These are phyloP conservation scores for Malus sieversii DNA, from an alignment of 306 rosid species.

Conservation along the genomic window DNA sequence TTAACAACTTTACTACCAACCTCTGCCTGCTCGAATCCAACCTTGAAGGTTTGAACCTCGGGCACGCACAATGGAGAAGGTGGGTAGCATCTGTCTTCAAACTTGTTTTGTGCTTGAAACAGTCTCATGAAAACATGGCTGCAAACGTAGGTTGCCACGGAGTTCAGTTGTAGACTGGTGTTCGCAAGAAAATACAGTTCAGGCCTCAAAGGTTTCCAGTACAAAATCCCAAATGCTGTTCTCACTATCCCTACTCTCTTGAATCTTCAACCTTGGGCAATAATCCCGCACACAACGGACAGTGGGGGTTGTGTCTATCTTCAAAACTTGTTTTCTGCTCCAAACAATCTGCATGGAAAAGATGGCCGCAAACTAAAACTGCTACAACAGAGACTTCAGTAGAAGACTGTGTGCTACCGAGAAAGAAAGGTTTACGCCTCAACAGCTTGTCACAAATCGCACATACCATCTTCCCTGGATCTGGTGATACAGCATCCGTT, in stretches of 20 bases:
- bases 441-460: constrained; percentile 66
- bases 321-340: constrained; percentile 53
- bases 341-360: constrained; percentile 81
- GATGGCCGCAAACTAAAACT: constrained; percentile 80
- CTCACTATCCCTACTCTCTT: constrained; percentile 25
- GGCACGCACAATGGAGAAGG: constrained; percentile 45
- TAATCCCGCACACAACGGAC: constrained; percentile 50
- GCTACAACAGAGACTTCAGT: constrained; percentile 65
- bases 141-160: constrained; percentile 66
- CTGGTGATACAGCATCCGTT: constrained; percentile 36
- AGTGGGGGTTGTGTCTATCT: constrained; percentile 61
- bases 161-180: constrained; percentile 45
- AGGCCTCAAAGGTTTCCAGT: constrained; percentile 35
- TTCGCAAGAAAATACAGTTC: constrained; percentile 36
- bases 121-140: constrained; percentile 63
- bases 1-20: constrained; percentile 8
- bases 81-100: constrained; percentile 52
- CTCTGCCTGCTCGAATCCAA: constrained; percentile 19
- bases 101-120: constrained; percentile 49
- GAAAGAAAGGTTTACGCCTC: constrained; percentile 41
- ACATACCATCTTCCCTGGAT: constrained; percentile 48
- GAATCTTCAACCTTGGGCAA: constrained; percentile 29
- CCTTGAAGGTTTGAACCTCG: not conserved
- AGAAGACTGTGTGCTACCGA: constrained; percentile 39
- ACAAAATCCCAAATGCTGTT: constrained; percentile 44